Base-by-base conservation (phyloP, 2,329 filamentous ascomycete species). In the Penicillium brasilianum region DNA sequence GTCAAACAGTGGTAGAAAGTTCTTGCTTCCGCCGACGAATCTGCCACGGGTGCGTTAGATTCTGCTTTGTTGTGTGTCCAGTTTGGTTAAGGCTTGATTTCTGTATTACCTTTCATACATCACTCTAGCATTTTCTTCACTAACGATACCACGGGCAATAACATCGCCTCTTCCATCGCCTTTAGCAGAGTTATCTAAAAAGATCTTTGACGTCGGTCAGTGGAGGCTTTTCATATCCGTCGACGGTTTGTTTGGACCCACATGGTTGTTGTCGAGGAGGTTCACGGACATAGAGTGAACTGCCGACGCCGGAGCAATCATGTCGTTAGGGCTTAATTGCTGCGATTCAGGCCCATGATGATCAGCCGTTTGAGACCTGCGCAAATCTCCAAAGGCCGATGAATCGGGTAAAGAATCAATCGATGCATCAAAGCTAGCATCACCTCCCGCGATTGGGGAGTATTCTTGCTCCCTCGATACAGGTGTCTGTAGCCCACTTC, bases 221-320 rank as follows among this genome's bases (percentile, higher is more conserved):
- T 28, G 1, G 16, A 57, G 36, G 11, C 3, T 18, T 28, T 13
- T 37, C 30, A 16, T 10, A 4, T n/a, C 20, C 25, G 10, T 20
- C 25, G 10, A 7, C 16, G 36, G 3, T n/a, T 20, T 18, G 44
- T 51, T 41, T 30, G 3, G 20, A 57, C 71, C 66, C 32, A 74
- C 71, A 58, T 71, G 66, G 44, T 72, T 71, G 9, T 69, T 69
- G 10, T 67, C 74, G 1, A 72, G 54, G 14, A 76, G 59, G 43
- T 75, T 76, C 22, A 76, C 72, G 10, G 74, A 76, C 74, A 76
- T 75, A 1, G 74, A 75, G 59, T 76, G 74, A 58, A 75, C 69
- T 2, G 69, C 72, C 10, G 74, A 76, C 1, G 68, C 70, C 1
- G 74, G 74, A 5, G 74, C 74, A 41, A 76, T 75, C 74, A 76